Evolutionary conservation across 495 filamentous ascomycete species (phyloP).

Genomic region (Penicillium lagena): DNA sequence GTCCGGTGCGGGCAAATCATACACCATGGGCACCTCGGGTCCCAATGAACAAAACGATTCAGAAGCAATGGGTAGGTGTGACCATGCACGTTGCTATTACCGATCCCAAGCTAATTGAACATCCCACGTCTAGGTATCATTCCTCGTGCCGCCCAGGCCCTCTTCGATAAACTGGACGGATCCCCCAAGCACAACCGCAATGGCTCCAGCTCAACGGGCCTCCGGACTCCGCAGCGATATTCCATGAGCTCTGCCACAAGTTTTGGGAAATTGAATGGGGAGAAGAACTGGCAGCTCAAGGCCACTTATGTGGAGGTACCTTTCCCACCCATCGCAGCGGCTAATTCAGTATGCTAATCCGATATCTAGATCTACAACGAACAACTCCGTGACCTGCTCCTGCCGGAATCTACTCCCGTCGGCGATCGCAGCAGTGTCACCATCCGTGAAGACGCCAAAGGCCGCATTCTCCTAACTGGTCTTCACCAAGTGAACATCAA

Average conservation of each 20-base stretch:
- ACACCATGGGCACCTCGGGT: conserved; percentile 97
- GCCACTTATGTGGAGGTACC: conserved; percentile 90
- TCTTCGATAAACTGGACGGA: conserved; percentile 81
- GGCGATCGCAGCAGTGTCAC: conserved; percentile 69
- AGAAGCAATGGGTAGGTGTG: conserved; percentile 67
- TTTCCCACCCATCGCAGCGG: background rate
- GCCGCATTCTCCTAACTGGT: conserved; percentile 89
- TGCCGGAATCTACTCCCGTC: conserved; percentile 64
- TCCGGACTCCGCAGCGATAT: conserved; percentile 77
- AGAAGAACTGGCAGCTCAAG: conserved; percentile 89
- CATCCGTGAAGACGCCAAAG: conserved; percentile 92
- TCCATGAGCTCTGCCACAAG: conserved; percentile 55
- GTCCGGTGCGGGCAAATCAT: conserved; percentile 99
- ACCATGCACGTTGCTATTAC: background rate
- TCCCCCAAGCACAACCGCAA: conserved; percentile 44
- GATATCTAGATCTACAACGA: conserved; percentile 84
- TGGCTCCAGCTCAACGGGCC: conserved; percentile 58
- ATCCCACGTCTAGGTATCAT: conserved; percentile 63
- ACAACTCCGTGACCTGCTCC: conserved; percentile 80
- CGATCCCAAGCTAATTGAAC: background rate
- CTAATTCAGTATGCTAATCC: background rate
- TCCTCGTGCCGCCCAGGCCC: conserved; percentile 75
- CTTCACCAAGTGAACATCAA: conserved; percentile 84
- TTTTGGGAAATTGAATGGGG: conserved; percentile 43
- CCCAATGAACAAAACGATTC: conserved; percentile 72